A percentile compares a stretch with the other conserved stretches of the same genome.
phyloP scores from a whole-genome alignment of 2,329 filamentous ascomycete species.

The Amylocarpus encephaloides region DNA sequence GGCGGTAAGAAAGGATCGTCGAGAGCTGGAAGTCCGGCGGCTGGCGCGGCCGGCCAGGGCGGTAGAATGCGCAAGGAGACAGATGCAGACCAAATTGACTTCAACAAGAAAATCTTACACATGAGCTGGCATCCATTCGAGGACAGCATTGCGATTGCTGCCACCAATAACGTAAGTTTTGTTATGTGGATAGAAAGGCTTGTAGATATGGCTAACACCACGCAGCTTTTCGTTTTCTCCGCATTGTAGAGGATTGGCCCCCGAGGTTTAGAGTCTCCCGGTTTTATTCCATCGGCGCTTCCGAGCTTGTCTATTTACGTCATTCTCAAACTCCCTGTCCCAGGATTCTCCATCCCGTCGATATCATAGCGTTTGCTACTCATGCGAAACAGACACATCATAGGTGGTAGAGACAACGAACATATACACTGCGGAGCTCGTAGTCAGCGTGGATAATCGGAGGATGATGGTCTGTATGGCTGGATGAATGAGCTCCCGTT shows the following conservation, averaged over 20 bases:
- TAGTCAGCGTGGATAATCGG: slow-evolving; percentile 17
- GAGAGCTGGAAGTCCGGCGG: slow-evolving; percentile 80
- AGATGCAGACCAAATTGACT: slow-evolving; percentile 98
- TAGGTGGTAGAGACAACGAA: slow-evolving; percentile 20
- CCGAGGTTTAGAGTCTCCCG: slow-evolving; percentile 24
- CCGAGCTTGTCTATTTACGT: slow-evolving; percentile 26
- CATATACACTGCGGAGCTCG: slow-evolving; percentile 15
- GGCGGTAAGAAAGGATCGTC: slow-evolving; percentile 82
- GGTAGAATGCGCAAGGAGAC: slow-evolving; percentile 98
- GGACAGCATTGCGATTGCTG: slow-evolving; percentile 98
- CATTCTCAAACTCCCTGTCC: slow-evolving; percentile 18
- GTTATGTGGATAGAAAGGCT: not conserved
- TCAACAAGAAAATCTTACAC: slow-evolving; percentile 99
- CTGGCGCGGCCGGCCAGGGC: slow-evolving; percentile 65
- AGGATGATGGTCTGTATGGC: slow-evolving; percentile 18
- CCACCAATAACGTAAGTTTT: slow-evolving; percentile 94
- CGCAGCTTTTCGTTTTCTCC: slow-evolving; percentile 70
- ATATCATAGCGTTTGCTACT: slow-evolving; percentile 20
- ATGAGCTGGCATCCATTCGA: slow-evolving; percentile 99
- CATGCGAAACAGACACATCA: slow-evolving; percentile 24
- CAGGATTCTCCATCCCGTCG: slow-evolving; percentile 19
- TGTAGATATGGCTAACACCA: slow-evolving; percentile 13
- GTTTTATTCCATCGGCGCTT: slow-evolving; percentile 30
- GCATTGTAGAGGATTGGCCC: slow-evolving; percentile 50
- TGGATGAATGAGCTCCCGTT: slow-evolving; percentile 14